Evolutionary conservation across 371 early-diverging fungal species (phyloP).

Genomic region (Phascolomyces articulosus): DNA sequence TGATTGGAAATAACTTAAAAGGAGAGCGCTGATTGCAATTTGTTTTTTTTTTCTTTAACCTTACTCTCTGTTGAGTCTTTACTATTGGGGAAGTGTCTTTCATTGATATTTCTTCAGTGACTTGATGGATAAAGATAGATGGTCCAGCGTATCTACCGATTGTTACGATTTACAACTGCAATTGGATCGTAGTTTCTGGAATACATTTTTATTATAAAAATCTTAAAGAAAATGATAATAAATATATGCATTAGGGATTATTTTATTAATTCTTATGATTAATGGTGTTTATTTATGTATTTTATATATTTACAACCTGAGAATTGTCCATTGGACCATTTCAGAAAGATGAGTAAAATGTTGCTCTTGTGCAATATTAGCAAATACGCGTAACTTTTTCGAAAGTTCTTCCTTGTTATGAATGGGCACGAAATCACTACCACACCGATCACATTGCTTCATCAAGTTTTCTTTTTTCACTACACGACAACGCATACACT

Average conservation of each 20-base stretch:
- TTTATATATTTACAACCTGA: constrained; percentile 20
- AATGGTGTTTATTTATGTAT: constrained; percentile 7
- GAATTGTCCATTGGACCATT: constrained; percentile 55
- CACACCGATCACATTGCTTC: constrained; percentile 59
- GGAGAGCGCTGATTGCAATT: neutral
- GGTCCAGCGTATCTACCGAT: constrained; percentile 6
- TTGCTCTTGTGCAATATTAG: constrained; percentile 67
- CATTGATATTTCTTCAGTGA: neutral
- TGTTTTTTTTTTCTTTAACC: neutral
- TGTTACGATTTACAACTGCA: constrained; percentile 5
- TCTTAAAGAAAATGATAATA: neutral
- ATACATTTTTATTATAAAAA: neutral
- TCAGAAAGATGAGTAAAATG: constrained; percentile 59
- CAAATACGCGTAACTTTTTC: constrained; percentile 62
- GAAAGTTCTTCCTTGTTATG: constrained; percentile 50
- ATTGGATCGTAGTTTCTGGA: constrained; percentile 6
- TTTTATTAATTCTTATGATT: too few relatives aligned
- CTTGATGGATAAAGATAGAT: constrained; percentile 2
- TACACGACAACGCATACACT: constrained; percentile 79
- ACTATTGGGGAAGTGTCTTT: neutral
- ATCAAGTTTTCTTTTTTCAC: constrained; percentile 79
- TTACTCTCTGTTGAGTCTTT: neutral
- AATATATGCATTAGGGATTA: neutral
- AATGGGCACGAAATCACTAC: constrained; percentile 48
- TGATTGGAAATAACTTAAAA: neutral